Conservation (phyloP, 2,329 filamentous ascomycete genomes). For the Botrytis tulipae region DNA sequence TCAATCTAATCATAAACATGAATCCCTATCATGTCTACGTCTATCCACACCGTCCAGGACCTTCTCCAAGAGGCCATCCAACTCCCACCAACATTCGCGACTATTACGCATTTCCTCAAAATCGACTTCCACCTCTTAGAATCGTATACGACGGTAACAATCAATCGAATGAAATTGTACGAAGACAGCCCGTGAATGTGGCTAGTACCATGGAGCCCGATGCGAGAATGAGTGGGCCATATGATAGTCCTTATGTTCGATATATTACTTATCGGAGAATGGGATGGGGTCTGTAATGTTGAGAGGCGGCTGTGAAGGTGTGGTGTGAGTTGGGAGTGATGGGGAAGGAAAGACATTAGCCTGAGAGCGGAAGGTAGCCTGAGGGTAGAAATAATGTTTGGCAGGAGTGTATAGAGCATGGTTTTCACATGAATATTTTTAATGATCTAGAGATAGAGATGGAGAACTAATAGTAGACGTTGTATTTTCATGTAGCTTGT, state of each 20-base stretch:
- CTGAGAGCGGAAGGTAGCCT: not conserved
- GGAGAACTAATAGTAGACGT: not conserved
- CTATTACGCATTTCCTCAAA: not conserved
- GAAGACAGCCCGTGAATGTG: not conserved
- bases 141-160: not conserved
- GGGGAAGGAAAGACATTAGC: not conserved
- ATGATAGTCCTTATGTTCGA: not conserved
- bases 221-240: not conserved
- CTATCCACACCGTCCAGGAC: not conserved
- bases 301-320: not conserved
- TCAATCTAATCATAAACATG: not conserved
- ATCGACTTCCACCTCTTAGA: not conserved
- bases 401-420: not conserved
- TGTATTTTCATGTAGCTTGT: not conserved
- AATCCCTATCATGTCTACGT: not conserved
- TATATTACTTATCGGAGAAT: not conserved
- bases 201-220: not conserved
- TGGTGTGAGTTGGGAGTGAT: too few relatives aligned
- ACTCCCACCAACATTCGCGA: not conserved
- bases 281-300: not conserved
- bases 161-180: not conserved
- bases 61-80: not conserved
- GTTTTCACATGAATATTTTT: too few relatives aligned
- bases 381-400: not conserved
- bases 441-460: too few relatives aligned